These are phyloP conservation scores for Crithidia expoeki DNA, from an alignment of 208 protist species.

Conservation along the genomic window DNA sequence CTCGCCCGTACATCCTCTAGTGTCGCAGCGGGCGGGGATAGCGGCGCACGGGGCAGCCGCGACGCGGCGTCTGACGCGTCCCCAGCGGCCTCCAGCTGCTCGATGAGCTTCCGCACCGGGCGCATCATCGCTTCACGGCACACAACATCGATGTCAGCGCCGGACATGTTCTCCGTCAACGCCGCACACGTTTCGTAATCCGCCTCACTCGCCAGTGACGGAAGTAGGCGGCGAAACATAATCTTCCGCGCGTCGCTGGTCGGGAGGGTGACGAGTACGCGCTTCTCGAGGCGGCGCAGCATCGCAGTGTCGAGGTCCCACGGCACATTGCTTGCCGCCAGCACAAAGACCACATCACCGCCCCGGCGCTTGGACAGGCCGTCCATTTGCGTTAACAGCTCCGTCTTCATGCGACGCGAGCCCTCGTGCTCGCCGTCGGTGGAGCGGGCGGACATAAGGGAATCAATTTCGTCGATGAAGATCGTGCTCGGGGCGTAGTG, in stretches of 20 bases:
- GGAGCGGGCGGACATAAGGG: constrained; percentile 94
- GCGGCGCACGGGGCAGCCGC: constrained; percentile 33
- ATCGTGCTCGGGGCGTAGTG: constrained; percentile 96
- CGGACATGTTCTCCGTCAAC: constrained; percentile 85
- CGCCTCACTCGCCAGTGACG: constrained; percentile 18
- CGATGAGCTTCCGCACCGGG: constrained; percentile 88
- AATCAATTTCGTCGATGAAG: constrained; percentile 99
- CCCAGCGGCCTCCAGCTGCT: constrained; percentile 61
- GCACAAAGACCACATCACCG: constrained; percentile 90
- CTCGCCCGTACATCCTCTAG: constrained; percentile 83
- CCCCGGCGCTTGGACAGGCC: constrained; percentile 80
- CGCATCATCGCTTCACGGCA: constrained; percentile 94
- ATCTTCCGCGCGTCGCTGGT: constrained; percentile 56
- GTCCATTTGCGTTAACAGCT: constrained; percentile 94
- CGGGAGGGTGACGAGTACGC: constrained; percentile 90
- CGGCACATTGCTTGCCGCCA: constrained; percentile 93
- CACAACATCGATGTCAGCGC: constrained; percentile 91
- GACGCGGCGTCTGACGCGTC: constrained; percentile 7
- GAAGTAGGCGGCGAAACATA: constrained; percentile 78
- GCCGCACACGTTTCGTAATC: constrained; percentile 73
- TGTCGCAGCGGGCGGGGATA: constrained; percentile 57
- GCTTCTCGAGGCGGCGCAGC: constrained; percentile 91
- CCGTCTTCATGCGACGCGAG: constrained; percentile 93
- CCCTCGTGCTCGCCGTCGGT: constrained; percentile 94
- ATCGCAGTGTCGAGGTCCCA: constrained; percentile 95